These are phyloP conservation scores for Pichia paraexigua DNA, from an alignment of 805 yeast genomes.

Conservation along the genomic window DNA sequence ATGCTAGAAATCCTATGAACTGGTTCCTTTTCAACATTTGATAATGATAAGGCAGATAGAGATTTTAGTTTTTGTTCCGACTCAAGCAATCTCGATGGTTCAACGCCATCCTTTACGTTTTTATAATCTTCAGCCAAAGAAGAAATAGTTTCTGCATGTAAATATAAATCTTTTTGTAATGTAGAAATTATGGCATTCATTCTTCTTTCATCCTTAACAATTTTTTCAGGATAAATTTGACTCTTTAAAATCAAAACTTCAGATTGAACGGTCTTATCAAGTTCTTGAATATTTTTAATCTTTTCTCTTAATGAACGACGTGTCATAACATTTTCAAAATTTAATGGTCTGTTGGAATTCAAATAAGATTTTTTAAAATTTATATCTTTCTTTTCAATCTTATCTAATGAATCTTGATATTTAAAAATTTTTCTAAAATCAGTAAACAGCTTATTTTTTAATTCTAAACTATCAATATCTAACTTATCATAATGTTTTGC, in stretches of 20 bases:
- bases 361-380: not conserved
- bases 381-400: not conserved
- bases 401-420: constrained; percentile 8
- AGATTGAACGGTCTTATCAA: constrained; percentile 18
- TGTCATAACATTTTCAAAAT: constrained; percentile 15
- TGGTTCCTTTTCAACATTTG: not conserved
- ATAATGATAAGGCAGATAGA: not conserved
- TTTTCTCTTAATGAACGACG: constrained; percentile 15
- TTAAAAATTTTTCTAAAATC: constrained; percentile 9
- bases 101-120: not conserved
- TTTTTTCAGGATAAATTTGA: constrained; percentile 22
- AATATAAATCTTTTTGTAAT: constrained; percentile 16
- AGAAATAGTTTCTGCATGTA: constrained; percentile 3
- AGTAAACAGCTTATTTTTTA: constrained; percentile 5
- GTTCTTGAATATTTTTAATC: constrained; percentile 7
- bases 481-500: not conserved
- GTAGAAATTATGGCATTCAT: constrained; percentile 24
- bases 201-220: constrained; percentile 21
- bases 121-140: not conserved
- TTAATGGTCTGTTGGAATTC: constrained; percentile 11
- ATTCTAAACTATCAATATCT: not conserved
- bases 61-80: not conserved
- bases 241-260: constrained; percentile 23
- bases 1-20: not conserved
- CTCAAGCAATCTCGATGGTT: not conserved